Evolutionary conservation across 805 yeast genomes (phyloP), one percentile per base, ranked within the genome.

Genomic region (Candida khao-thaluensis): DNA sequence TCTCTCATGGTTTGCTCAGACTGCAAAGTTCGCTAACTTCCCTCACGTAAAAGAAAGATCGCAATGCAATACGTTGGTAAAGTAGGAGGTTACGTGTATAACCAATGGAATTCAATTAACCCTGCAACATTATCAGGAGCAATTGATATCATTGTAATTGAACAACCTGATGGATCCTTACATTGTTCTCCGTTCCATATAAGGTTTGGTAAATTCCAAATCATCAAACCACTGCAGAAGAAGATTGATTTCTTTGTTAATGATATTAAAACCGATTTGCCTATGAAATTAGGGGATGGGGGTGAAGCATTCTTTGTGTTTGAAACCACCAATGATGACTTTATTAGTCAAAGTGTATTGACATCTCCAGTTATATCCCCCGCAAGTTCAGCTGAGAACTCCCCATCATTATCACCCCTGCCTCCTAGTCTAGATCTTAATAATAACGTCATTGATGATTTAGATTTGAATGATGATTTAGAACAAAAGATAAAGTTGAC

Each of bases 251-350:
- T 93, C 48, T 75, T 79, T 29, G 95, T 93, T 27, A 93, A 93
- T 62, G 97, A 84, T 25, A 74, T 74, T 43, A 72, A 79, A 32
- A 84, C 95, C 0, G 82, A 86, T 50, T 66, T 91, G 34, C 96
- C 96, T 7, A 93, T 93, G 98, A 93, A 93, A 60, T 68, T 93
- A 31, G 95, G 96, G 11, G 99, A 93, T 44, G 96, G 95, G 6
- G 99, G 99, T 10, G 99, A 93, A 61, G 99, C 98, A 0, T 89
- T 89, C 58, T 93, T 93, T 56, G 98, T 93, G 29, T 91, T 93
- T 64, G 96, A 89, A 54, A 85, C 96, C 1, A 74, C 74, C 27
- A 76, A 74, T 30, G 73, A 73, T 31, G 66, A 66, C 25, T 75
- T 77, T 43, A 81, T 93, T 17, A 95, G 96, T 1, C 70, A 73